These are phyloP conservation scores for Pyricularia grisea DNA, from an alignment of 2,329 filamentous ascomycete species.

Conservation along the genomic window DNA sequence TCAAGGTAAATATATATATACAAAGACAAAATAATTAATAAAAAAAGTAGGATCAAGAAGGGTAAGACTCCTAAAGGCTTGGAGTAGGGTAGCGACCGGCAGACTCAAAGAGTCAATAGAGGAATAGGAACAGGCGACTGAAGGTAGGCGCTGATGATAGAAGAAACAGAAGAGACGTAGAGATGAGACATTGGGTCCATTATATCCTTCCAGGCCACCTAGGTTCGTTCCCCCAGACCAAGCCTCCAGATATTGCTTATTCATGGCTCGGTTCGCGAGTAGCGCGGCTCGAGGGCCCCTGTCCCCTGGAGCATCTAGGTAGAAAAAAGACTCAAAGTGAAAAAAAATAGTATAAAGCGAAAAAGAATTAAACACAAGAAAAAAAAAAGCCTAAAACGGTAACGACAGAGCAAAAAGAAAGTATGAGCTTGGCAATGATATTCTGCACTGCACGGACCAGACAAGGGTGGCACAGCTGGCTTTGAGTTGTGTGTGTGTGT, in stretches of 20 bases:
- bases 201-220: neutral
- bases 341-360: neutral
- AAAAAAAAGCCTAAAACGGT: neutral
- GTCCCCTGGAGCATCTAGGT: neutral
- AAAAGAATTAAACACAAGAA: neutral
- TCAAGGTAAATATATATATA: neutral
- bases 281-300: neutral
- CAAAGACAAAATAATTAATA: neutral
- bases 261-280: neutral
- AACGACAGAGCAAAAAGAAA: neutral
- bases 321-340: neutral
- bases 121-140: neutral
- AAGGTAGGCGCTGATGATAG: neutral
- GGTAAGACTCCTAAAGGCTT: neutral
- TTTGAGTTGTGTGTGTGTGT: neutral
- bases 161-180: neutral
- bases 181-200: neutral
- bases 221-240: neutral
- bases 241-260: neutral
- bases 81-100: neutral
- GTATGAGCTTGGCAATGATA: neutral
- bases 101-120: neutral
- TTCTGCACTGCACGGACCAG: neutral
- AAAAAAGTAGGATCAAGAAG: neutral
- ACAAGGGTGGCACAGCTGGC: neutral